Base-by-base conservation (phyloP, 352 stramenopile genomes). In the Pythium grandisporangium region DNA sequence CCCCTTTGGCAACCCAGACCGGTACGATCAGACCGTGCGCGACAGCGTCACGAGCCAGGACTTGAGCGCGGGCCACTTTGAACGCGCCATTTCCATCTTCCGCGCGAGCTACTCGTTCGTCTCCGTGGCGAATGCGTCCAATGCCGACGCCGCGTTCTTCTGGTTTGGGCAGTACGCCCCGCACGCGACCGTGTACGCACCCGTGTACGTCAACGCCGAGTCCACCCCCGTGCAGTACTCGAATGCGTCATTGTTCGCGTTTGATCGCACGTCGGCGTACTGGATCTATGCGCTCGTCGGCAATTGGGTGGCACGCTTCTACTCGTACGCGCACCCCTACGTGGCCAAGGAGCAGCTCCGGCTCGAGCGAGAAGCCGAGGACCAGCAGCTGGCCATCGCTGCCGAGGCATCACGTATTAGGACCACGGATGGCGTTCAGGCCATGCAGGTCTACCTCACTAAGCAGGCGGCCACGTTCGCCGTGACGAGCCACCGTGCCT, bases 51-150 rank as follows among this genome's bases (percentile, higher is more conserved):
- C 60, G 1, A 34, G 58, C 13, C 46, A 62, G 0, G 77, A 93
- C 37, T 56, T 87, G 26, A 39, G 37, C 0, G 36, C 48, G 6
- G 84, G 85, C 10, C 62, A 84, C 42, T 94, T 95, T 47, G 88
- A 97, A 52, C 82, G 93, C 19, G 68, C 85, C 1, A 97, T 98
- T 56, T 97, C 88, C 2, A 84, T 98, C 25, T 97, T 96, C 60
- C 83, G 89, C 17, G 85, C 89, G 8, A 88, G 68, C 21, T 96
- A 98, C 72, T 88, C 74, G 37, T 90, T 88, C 45, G 70, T 93
- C 17, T 79, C 76, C 5, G 63, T 89, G 21, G 35, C 81, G 30
- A 63, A 93, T 42, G 54, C 65, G 1, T 35, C 55, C 21, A 79
- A 87, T 36, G 17, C 58, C 5, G 70, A 88, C 61, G 67, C 79